Evolutionary conservation across 495 filamentous ascomycete species (phyloP).

Genomic region (Chaetomidium leptoderma): DNA sequence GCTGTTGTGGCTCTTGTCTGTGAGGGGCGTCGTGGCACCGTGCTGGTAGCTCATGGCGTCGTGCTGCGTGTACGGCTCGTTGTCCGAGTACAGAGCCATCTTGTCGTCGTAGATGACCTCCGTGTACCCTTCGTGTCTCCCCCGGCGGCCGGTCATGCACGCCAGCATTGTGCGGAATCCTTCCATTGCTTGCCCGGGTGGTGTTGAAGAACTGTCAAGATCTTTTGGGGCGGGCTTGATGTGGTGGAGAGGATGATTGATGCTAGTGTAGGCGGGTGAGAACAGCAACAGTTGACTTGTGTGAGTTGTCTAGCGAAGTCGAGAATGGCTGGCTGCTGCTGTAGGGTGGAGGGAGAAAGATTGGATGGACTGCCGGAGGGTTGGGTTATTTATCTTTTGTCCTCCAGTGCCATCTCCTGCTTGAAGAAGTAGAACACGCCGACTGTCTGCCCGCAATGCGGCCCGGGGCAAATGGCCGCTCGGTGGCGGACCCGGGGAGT

Average conservation of each 20-base stretch:
- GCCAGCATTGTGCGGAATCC: slow-evolving; percentile 15
- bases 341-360: neutral
- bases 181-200: slow-evolving; percentile 13
- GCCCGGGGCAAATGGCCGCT: neutral
- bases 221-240: no score
- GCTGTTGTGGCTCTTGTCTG: neutral
- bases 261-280: neutral
- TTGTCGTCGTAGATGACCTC: slow-evolving; percentile 24
- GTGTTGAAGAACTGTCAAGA: no score
- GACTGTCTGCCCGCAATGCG: neutral
- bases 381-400: neutral
- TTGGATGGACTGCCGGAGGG: neutral
- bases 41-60: slow-evolving; percentile 12
- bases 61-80: slow-evolving; percentile 10
- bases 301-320: slow-evolving; percentile 6
- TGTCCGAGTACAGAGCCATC: slow-evolving; percentile 10
- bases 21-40: neutral
- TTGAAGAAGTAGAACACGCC: neutral
- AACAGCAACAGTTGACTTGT: neutral
- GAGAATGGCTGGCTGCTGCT: slow-evolving; percentile 12
- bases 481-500: slow-evolving; percentile 2
- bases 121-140: slow-evolving; percentile 13
- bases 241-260: neutral
- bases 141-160: slow-evolving; percentile 17
- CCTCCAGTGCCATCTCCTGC: neutral